These are phyloP conservation scores for Puccinia triticina DNA, from an alignment of 1,284 basidiomycete genomes.

Conservation along the genomic window DNA sequence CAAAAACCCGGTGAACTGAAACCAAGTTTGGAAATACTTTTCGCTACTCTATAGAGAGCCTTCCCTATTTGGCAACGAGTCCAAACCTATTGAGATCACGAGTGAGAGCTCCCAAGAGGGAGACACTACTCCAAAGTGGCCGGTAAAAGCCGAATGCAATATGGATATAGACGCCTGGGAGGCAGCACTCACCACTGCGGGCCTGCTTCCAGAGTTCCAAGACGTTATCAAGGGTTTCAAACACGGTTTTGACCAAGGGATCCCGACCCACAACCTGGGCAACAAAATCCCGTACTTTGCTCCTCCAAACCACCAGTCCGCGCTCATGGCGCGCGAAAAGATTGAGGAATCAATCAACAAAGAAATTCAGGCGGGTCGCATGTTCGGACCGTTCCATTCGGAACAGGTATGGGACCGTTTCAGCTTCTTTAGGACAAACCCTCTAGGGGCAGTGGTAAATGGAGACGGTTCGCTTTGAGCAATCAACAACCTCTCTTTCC, in stretches of 20 bases:
- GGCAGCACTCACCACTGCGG: no score
- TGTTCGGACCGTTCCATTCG: background rate
- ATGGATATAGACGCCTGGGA: no score
- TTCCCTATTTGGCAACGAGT: no score
- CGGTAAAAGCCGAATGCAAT: no score
- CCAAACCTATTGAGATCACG: no score
- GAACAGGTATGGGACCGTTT: background rate
- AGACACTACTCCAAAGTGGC: background rate
- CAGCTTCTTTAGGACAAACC: background rate
- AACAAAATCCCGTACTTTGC: no score
- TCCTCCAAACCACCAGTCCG: background rate
- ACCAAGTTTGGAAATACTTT: no score
- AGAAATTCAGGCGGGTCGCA: background rate
- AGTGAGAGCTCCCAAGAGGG: background rate
- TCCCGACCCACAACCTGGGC: background rate
- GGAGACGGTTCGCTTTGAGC: background rate
- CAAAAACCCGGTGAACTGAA: no score
- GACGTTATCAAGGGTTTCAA: background rate
- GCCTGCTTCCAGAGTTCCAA: background rate
- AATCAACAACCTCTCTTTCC: slow-evolving; percentile 2
- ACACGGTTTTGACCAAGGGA: background rate
- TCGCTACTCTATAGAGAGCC: no score
- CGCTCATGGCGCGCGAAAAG: background rate
- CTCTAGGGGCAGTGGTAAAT: slow-evolving; percentile 2
- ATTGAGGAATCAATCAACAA: background rate